Conservation (phyloP, 169 alveolate genomes). For the Cryptosporidium andersoni region DNA sequence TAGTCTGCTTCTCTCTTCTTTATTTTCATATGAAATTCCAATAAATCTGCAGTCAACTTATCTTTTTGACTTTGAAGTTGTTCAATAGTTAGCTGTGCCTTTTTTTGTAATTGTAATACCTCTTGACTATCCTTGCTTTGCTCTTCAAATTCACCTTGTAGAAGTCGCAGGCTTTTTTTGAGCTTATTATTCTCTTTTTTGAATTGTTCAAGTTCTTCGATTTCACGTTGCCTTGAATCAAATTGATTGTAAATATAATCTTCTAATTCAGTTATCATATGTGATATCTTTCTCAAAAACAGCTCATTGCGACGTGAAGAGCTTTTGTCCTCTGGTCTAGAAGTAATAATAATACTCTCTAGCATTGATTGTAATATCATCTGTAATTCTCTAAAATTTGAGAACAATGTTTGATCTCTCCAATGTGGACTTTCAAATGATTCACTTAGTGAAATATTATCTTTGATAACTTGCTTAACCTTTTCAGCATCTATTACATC, state of each 20-base stretch:
- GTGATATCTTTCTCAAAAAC: slow-evolving; percentile 38
- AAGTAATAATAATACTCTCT: slow-evolving; percentile 29
- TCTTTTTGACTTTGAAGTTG: slow-evolving; percentile 2
- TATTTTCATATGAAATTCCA: slow-evolving; percentile 15
- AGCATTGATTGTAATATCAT: slow-evolving; percentile 36
- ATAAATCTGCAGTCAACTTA: slow-evolving; percentile 9
- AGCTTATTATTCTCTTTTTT: slow-evolving; percentile 25
- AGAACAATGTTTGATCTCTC: slow-evolving; percentile 67
- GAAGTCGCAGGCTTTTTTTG: slow-evolving; percentile 8
- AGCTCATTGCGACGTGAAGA: slow-evolving; percentile 17
- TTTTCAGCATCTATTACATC: neutral
- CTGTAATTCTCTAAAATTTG: slow-evolving; percentile 64
- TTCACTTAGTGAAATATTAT: neutral
- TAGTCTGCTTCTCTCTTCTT: slow-evolving; percentile 18
- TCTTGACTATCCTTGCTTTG: slow-evolving; percentile 29
- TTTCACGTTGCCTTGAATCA: slow-evolving; percentile 23
- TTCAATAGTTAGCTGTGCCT: slow-evolving; percentile 7
- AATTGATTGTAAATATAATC: slow-evolving; percentile 36
- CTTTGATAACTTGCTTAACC: neutral
- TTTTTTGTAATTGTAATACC: slow-evolving; percentile 3
- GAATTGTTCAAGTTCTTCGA: neutral
- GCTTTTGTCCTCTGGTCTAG: neutral
- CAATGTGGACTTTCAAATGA: slow-evolving; percentile 51
- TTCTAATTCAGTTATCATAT: slow-evolving; percentile 66
- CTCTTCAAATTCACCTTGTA: slow-evolving; percentile 18